Evolutionary conservation across 2,329 filamentous ascomycete species (phyloP).

Genomic region (Amylocarpus encephaloides): DNA sequence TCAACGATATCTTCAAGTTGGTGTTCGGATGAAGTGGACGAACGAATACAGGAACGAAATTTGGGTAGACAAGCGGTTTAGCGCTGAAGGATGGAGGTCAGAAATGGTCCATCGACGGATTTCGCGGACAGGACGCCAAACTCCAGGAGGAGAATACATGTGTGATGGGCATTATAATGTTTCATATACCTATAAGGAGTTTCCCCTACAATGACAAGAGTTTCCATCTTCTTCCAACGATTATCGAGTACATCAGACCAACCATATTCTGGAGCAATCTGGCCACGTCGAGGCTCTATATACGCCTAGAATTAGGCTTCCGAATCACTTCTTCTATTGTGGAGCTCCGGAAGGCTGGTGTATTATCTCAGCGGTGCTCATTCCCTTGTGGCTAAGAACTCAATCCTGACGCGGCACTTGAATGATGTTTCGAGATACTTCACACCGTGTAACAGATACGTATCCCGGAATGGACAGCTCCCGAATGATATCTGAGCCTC

Average conservation of each 20-base stretch:
- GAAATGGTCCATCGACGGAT: constrained; percentile 16
- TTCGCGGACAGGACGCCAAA: too few relatives aligned
- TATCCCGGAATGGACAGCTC: not conserved
- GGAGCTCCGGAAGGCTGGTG: not conserved
- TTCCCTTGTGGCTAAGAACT: not conserved
- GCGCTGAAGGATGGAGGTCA: constrained; percentile 9
- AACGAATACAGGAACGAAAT: not conserved
- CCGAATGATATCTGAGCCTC: too few relatives aligned
- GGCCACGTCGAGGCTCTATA: too few relatives aligned
- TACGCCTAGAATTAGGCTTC: too few relatives aligned
- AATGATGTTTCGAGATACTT: not conserved
- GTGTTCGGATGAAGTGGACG: constrained; percentile 48
- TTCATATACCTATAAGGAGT: too few relatives aligned
- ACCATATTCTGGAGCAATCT: too few relatives aligned
- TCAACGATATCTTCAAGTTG: constrained; percentile 93
- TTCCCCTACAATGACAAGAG: too few relatives aligned
- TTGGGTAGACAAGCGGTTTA: constrained; percentile 20
- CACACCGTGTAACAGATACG: not conserved
- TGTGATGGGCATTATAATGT: too few relatives aligned
- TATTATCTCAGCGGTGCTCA: not conserved
- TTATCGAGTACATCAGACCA: too few relatives aligned
- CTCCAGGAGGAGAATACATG: too few relatives aligned
- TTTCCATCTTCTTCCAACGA: too few relatives aligned
- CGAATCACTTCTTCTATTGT: too few relatives aligned
- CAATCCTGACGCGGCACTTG: not conserved